Conservation (phyloP, 768 basidiomycete genomes). For the Termitomyces sp. region DNA sequence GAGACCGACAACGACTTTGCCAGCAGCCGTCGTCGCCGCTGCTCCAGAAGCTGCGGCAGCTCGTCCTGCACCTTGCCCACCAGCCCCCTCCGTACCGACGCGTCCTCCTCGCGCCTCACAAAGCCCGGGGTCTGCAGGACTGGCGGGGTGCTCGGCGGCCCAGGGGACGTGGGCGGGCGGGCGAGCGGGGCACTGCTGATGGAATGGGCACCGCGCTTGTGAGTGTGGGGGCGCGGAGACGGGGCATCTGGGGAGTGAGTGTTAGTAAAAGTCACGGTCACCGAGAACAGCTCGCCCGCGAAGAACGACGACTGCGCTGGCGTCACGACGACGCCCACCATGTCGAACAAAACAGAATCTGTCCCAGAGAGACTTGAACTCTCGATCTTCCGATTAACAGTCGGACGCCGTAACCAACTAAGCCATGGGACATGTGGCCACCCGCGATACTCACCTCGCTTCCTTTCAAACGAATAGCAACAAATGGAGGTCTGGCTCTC, state of each 20-base stretch:
- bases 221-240: slow-evolving; percentile 24
- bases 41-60: slow-evolving; percentile 45
- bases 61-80: slow-evolving; percentile 40
- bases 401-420: neutral
- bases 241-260: slow-evolving; percentile 46
- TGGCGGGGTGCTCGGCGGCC: slow-evolving; percentile 30
- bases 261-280: slow-evolving; percentile 85
- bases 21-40: slow-evolving; percentile 45
- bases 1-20: slow-evolving; percentile 66
- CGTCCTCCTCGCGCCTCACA: slow-evolving; percentile 14
- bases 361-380: neutral
- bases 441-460: too few species aligned
- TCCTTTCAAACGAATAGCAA: too few species aligned
- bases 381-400: neutral
- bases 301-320: slow-evolving; percentile 90
- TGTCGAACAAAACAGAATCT: neutral
- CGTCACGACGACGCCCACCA: slow-evolving; percentile 46
- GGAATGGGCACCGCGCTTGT: slow-evolving; percentile 73
- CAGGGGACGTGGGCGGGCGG: slow-evolving; percentile 79
- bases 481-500: too few species aligned
- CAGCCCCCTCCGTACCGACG: slow-evolving; percentile 43
- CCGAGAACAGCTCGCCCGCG: slow-evolving; percentile 84
- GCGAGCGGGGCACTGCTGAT: slow-evolving; percentile 80
- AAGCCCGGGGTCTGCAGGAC: slow-evolving; percentile 13
- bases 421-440: neutral